Evolutionary conservation across 169 alveolate species (phyloP).

Genomic region (Cardiosporidium cionae): DNA sequence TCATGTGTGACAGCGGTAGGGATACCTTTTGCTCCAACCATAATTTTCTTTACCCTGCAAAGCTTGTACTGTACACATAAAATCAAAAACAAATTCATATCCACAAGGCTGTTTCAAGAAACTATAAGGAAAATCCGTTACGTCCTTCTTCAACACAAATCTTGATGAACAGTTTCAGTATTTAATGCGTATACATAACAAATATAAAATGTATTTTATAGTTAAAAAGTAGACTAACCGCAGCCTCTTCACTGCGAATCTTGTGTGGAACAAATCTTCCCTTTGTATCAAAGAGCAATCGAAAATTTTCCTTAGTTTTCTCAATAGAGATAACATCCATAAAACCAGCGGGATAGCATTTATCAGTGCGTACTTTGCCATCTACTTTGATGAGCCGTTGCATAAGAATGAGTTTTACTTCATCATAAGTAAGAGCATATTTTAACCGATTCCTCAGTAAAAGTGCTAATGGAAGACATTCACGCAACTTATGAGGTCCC

Average conservation of each 20-base stretch:
- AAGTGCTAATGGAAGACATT: constrained; percentile 88
- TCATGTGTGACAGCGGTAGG: constrained; percentile 95
- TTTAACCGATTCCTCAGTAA: constrained; percentile 87
- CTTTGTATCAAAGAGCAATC: constrained; percentile 93
- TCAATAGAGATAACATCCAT: constrained; percentile 85
- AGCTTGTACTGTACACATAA: constrained; percentile 76
- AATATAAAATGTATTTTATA: too few relatives aligned
- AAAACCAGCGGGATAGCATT: constrained; percentile 94
- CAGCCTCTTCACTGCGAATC: constrained; percentile 89
- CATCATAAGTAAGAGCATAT: constrained; percentile 86
- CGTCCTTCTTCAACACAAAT: too few relatives aligned
- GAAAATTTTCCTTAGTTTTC: constrained; percentile 87
- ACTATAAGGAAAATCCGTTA: too few relatives aligned
- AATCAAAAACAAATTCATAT: too few relatives aligned
- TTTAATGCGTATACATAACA: too few relatives aligned
- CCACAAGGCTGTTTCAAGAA: too few relatives aligned
- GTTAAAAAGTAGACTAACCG: neutral
- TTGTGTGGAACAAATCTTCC: constrained; percentile 93
- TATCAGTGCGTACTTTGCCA: constrained; percentile 92
- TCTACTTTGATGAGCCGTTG: constrained; percentile 87
- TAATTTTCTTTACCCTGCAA: constrained; percentile 86
- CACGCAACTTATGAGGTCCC: constrained; percentile 98
- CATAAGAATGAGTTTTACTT: constrained; percentile 87
- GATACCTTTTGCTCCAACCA: constrained; percentile 90
- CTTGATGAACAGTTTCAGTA: too few relatives aligned